These are phyloP conservation scores for Lentinula edodes DNA, from an alignment of 768 basidiomycete species.

Conservation along the genomic window DNA sequence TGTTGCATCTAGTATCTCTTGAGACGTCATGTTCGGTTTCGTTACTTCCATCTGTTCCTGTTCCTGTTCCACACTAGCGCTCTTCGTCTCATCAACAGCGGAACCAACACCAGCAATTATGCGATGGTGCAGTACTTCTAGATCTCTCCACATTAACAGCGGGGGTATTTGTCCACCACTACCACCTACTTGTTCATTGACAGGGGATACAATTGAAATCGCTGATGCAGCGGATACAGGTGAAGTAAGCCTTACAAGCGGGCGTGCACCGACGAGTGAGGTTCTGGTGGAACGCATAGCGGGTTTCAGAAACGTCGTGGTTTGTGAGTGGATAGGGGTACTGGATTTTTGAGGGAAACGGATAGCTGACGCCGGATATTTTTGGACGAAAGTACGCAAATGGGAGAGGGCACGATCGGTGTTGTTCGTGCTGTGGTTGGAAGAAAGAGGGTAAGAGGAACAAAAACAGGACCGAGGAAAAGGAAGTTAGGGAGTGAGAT, in stretches of 20 bases:
- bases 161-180: conserved; percentile 65
- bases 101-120: conserved; percentile 32
- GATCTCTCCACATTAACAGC: conserved; percentile 65
- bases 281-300: conserved; percentile 56
- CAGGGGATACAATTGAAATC: no score
- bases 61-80: background rate
- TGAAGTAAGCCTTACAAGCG: conserved; percentile 68
- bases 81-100: background rate
- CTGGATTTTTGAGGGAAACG: conserved; percentile 21
- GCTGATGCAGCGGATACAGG: conserved; percentile 14
- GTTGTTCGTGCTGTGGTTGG: conserved; percentile 36
- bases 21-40: no score
- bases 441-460: background rate
- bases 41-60: background rate
- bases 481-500: background rate
- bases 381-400: conserved; percentile 54
- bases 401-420: conserved; percentile 48
- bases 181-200: no score
- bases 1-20: no score
- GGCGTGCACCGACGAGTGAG: conserved; percentile 45
- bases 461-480: background rate
- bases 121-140: conserved; percentile 76
- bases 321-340: conserved; percentile 4
- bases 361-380: conserved; percentile 58
- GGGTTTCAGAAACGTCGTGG: conserved; percentile 24